Evolutionary conservation across 768 basidiomycete genomes (phyloP), one percentile per base, ranked within the genome.

Genomic region (Lactifluus subvellereus): DNA sequence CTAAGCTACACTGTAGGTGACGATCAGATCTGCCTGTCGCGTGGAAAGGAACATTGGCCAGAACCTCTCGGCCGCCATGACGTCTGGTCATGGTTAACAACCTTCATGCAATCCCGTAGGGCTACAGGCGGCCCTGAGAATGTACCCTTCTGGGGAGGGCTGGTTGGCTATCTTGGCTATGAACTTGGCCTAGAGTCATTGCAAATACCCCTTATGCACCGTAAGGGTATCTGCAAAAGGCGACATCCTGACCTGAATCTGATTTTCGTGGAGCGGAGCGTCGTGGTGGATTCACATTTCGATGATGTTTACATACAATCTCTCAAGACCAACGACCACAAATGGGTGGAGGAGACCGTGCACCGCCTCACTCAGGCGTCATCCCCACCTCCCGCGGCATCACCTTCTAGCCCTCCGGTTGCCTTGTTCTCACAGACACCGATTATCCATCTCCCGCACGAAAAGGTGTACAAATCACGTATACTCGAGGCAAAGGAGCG

Each of bases 121-220:
- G 82, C 79, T 9, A 63, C 67, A 27, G 78, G 78, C 27, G 87
- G 88, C 3, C 69, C 69, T 47, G 67, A 77, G 7, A 78, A 84
- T 10, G 72, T 84, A 49, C 91, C 90, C 0, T 93, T 93, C 71
- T 91, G 90, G 89, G 91, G 90, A 40, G 91, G 91, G 27, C 76
- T 93, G 14, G 73, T 92, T 27, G 91, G 91, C 9, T 84, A 82
- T 62, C 74, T 93, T 62, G 88, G 87, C 67, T 94, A 93, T 69
- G 91, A 92, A 72, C 77, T 91, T 18, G 91, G 90, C 13, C 80
- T 86, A 6, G 74, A 80, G 49, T 77, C 82, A 7, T 73, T 91
- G 30, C 71, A 76, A 22, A 75, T 86, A 54, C 73, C 78, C 58
- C 71, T 79, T 32, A 74, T 72, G 42, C 68, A 71, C 60, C 71